These are phyloP conservation scores for Penicillium sp. DNA, from an alignment of 2,329 filamentous ascomycete species.

Conservation along the genomic window DNA sequence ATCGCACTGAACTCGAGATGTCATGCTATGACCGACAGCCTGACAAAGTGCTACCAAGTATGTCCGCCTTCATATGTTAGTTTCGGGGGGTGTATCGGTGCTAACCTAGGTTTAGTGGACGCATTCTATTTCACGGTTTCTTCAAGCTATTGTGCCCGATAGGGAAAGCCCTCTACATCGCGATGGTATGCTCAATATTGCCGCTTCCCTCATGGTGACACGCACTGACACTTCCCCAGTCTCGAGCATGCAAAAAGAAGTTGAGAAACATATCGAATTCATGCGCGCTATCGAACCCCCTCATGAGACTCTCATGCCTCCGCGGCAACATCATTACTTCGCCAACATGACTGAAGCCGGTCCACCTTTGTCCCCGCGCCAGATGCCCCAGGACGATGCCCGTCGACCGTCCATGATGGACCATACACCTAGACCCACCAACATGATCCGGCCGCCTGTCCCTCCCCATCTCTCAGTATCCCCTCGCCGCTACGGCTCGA, in stretches of 20 bases:
- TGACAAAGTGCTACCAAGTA: constrained; percentile 69
- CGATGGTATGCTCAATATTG: constrained; percentile 63
- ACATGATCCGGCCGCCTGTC: constrained; percentile 72
- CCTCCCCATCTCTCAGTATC: constrained; percentile 78
- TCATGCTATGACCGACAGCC: constrained; percentile 75
- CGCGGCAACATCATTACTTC: constrained; percentile 65
- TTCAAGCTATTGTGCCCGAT: constrained; percentile 71
- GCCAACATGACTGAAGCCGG: constrained; percentile 63
- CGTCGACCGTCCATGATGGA: constrained; percentile 68
- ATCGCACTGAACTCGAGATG: constrained; percentile 77
- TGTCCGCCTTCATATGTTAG: constrained; percentile 21
- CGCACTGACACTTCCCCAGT: constrained; percentile 38
- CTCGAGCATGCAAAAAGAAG: constrained; percentile 60
- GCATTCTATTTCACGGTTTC: constrained; percentile 73
- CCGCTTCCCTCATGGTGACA: neutral
- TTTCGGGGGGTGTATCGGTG: constrained; percentile 1
- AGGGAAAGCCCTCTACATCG: constrained; percentile 74
- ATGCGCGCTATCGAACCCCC: constrained; percentile 57
- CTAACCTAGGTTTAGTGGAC: constrained; percentile 60
- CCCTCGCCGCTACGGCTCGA: constrained; percentile 82
- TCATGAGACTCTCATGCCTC: constrained; percentile 64
- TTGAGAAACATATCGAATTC: constrained; percentile 60
- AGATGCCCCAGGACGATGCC: constrained; percentile 79
- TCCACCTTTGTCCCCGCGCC: constrained; percentile 79
- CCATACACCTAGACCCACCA: constrained; percentile 56